A percentile compares a stretch with the other conserved stretches of the same genome.
Conservation (phyloP, 768 basidiomycete genomes). For the Tricholomella constricta region DNA sequence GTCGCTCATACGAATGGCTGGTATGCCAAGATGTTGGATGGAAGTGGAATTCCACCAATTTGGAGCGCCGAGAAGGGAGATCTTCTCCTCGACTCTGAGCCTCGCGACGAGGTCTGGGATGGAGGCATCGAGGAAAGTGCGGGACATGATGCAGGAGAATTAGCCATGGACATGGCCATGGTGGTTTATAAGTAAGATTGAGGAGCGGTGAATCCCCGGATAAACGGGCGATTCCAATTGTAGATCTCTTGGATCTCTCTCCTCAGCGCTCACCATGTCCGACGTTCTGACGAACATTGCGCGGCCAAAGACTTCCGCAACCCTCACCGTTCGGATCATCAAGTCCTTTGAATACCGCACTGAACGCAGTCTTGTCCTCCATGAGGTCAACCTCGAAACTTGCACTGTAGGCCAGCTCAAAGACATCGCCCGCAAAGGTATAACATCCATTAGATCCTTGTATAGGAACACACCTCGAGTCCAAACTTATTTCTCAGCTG, state of each 20-base stretch:
- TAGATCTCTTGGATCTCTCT: background rate
- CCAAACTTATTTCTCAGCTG: conserved; percentile 44
- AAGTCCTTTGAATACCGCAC: conserved; percentile 95
- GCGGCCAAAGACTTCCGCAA: conserved; percentile 72
- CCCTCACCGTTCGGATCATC: conserved; percentile 88
- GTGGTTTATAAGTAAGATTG: conserved; percentile 4
- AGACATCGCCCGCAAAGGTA: conserved; percentile 68
- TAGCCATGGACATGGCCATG: background rate
- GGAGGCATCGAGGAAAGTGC: conserved; percentile 53
- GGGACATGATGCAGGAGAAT: conserved; percentile 25
- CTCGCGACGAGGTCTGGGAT: conserved; percentile 54
- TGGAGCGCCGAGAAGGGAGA: conserved; percentile 60
- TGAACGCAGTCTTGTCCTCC: conserved; percentile 83
- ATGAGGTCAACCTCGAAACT: conserved; percentile 73
- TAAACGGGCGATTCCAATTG: conserved; percentile 7
- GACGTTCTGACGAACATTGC: conserved; percentile 61
- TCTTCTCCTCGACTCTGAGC: conserved; percentile 64
- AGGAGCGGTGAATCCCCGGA: conserved; percentile 13
- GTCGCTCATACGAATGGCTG: conserved; percentile 71
- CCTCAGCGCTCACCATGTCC: conserved; percentile 24
- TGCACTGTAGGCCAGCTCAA: conserved; percentile 84
- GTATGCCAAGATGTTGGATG: conserved; percentile 60
- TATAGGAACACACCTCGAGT: conserved; percentile 8
- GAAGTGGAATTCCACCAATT: conserved; percentile 73
- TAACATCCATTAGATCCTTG: conserved; percentile 8